Percentiles rank a stretch among this genome's conserved stretches.
Conservation (phyloP, 2,329 filamentous ascomycete species). For the Atkinsonella hypoxylon region DNA sequence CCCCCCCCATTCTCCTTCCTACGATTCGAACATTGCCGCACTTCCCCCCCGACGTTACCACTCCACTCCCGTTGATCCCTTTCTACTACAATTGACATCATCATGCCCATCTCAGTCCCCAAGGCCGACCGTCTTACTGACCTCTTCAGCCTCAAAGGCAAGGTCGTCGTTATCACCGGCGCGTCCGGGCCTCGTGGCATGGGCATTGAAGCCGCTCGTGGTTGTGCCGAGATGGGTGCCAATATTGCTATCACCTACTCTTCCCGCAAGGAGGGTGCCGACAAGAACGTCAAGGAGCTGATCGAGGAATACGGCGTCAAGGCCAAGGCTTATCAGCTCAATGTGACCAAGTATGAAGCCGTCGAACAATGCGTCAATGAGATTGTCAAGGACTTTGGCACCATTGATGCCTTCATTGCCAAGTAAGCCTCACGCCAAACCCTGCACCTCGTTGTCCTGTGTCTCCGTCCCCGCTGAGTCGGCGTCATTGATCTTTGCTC, state of each 20-base stretch:
- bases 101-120: constrained; percentile 49
- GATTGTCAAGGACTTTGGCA: constrained; percentile 60
- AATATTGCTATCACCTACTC: constrained; percentile 62
- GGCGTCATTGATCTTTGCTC: too few relatives aligned
- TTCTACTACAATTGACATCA: constrained; percentile 15
- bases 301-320: constrained; percentile 55
- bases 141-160: constrained; percentile 61
- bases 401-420: constrained; percentile 63
- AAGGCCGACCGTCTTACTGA: constrained; percentile 46
- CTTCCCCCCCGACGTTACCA: too few relatives aligned
- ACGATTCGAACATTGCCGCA: too few relatives aligned
- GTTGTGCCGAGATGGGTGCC: constrained; percentile 58
- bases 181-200: constrained; percentile 60
- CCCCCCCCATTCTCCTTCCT: not conserved
- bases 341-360: constrained; percentile 39
- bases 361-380: constrained; percentile 45
- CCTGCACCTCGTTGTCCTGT: constrained; percentile 29
- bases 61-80: not conserved
- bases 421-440: constrained; percentile 40
- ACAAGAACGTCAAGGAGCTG: constrained; percentile 54
- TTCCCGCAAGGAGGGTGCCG: constrained; percentile 54
- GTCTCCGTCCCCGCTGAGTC: too few relatives aligned
- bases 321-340: constrained; percentile 48
- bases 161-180: constrained; percentile 59
- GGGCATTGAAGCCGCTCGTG: constrained; percentile 57